These are phyloP conservation scores for Pseudodiploospora longispora DNA, from an alignment of 2,329 filamentous ascomycete species.

Conservation along the genomic window DNA sequence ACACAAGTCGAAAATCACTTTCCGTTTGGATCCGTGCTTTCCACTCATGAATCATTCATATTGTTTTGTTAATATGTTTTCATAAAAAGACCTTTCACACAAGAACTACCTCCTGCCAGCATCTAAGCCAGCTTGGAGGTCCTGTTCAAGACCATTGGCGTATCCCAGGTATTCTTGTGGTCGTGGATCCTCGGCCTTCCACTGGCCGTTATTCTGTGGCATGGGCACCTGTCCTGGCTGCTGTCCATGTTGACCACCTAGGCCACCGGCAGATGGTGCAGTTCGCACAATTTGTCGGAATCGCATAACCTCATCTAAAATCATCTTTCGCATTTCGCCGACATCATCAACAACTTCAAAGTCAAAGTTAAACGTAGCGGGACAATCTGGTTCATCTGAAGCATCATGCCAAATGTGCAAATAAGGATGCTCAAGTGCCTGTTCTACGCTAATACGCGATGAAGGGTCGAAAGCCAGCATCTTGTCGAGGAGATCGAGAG, in stretches of 20 bases:
- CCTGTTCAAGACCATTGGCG: conserved; percentile 46
- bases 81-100: neutral
- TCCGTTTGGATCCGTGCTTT: too few species aligned
- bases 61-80: too few species aligned
- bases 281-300: conserved; percentile 63
- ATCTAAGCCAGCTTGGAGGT: conserved; percentile 40
- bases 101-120: neutral
- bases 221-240: conserved; percentile 42
- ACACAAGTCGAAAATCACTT: too few species aligned
- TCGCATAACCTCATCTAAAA: conserved; percentile 82
- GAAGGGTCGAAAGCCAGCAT: conserved; percentile 98
- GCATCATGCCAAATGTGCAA: conserved; percentile 98
- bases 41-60: too few species aligned
- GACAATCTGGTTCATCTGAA: conserved; percentile 89
- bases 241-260: conserved; percentile 27
- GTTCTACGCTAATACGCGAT: conserved; percentile 85
- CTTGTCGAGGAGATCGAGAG: conserved; percentile 86
- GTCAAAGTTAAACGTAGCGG: conserved; percentile 92
- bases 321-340: conserved; percentile 91
- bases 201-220: conserved; percentile 41
- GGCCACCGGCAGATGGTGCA: conserved; percentile 31
- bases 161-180: conserved; percentile 49
- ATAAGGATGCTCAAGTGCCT: conserved; percentile 93
- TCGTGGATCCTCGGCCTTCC: conserved; percentile 52
- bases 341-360: conserved; percentile 98